These are phyloP conservation scores for Eimeria tenella DNA, from an alignment of 169 alveolate species.

Conservation along the genomic window DNA sequence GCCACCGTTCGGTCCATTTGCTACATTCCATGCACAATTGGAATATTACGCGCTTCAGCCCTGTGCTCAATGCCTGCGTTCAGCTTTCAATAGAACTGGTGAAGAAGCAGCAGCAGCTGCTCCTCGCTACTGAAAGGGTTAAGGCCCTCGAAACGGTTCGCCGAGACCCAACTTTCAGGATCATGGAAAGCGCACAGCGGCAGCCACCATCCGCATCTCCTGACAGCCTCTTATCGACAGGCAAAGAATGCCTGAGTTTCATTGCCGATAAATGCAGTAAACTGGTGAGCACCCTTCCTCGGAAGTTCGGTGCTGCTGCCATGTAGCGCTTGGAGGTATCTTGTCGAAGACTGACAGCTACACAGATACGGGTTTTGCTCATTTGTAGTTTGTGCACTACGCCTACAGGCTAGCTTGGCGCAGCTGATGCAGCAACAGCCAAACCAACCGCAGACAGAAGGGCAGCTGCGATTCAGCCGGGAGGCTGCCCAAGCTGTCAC, in stretches of 20 bases:
- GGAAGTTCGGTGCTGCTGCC: neutral
- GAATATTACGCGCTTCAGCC: neutral
- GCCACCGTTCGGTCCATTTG: no score
- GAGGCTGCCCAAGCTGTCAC: neutral
- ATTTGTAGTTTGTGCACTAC: neutral
- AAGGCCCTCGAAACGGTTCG: conserved; percentile 50
- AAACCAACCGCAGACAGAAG: conserved; percentile 21
- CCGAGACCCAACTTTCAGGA: conserved; percentile 30
- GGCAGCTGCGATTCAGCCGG: conserved; percentile 8
- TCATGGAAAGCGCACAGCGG: conserved; percentile 51
- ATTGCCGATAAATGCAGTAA: conserved; percentile 55
- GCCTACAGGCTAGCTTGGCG: conserved; percentile 51
- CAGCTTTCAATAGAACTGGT: conserved; percentile 37
- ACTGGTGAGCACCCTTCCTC: conserved; percentile 22
- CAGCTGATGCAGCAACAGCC: conserved; percentile 45
- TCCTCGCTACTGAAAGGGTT: conserved; percentile 50
- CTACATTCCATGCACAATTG: no score
- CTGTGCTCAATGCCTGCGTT: neutral
- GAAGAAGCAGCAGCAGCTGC: conserved; percentile 55
- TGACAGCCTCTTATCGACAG: neutral
- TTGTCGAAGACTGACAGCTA: no score
- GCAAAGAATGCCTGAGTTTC: conserved; percentile 43
- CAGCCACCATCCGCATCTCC: conserved; percentile 24
- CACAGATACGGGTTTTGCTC: no score
- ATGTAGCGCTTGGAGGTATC: no score